Evolutionary conservation across 108 stramenopile species (phyloP), one percentile per base, ranked within the genome.

Genomic region (Nitzschia inconspicua): DNA sequence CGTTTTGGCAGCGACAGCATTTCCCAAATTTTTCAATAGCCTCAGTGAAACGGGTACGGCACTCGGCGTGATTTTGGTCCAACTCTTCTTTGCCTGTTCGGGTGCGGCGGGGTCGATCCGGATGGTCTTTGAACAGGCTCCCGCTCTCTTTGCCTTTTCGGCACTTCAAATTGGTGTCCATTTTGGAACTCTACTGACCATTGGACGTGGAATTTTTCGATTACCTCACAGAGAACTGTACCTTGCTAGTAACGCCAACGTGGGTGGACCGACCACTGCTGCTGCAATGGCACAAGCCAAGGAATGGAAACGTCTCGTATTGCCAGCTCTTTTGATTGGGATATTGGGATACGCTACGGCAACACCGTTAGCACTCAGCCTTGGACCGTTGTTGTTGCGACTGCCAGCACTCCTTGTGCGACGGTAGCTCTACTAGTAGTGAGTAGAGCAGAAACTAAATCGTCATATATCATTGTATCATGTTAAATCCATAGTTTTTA

Each of bases 201-300:
- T 88, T 22, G 95, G 93, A 16, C 72, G 73, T 25, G 66, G 72
- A 5, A 37, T 88, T 4, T 73, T 92, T n/a, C 65, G 76, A 18
- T 66, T 96, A 39, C 70, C 83, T 8, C 46, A 70, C 11, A 61
- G 82, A 20, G 90, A 95, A 55, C 76, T 96, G 3, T 84, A 86
- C 32, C 59, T 96, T 3, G 93, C 95, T 10, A 84, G 82, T 1
- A 96, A 96, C 64, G 95, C 95, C 13, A 90, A 90, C 60, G 92
- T 96, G 3, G 95, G 95, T 2, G 95, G 95, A 0, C 95, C 91
- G 0, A 92, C 91, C 6, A 92, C 91, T 0, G 95, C 95, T 7
- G 95, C 95, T 4, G 93, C 94, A 31, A 94, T 96, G 92, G 91
- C 94, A 22, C 85, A 84, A 47, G 92, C 91, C 10, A 96, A 96